Evolutionary conservation across 176 grass and related monocot species (phyloP), one percentile per base, ranked within the genome.

Genomic region (Microstegium vimineum): DNA sequence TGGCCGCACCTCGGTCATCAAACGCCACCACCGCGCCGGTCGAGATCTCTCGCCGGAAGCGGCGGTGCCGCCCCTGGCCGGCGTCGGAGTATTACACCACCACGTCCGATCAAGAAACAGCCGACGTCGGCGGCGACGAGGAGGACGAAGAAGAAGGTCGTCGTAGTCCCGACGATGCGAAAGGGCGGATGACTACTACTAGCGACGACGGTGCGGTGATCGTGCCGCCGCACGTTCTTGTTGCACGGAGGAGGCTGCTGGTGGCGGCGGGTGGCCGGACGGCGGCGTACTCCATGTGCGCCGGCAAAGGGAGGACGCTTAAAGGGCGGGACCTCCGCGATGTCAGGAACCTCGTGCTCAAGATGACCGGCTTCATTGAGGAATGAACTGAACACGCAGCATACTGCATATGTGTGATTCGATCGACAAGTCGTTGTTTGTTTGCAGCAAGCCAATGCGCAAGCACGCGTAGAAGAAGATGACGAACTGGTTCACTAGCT

Each of bases 341-440:
- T 22, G 78, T 87, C 47, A 82, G 92, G 69, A 92, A 92, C 79
- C 69, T 74, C 66, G 84, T 91, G 9, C 95, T 94, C 38, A 80
- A 54, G 67, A 84, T 89, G 84, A 98, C 95, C 20, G 88, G 95
- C 15, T 98, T 91, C 87, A 85, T 98, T 46, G 95, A 98, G 88
- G 86, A 82, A 80, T 92, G 61, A 90, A n/a, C n/a, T n/a, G n/a
- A n/a, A 67, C 23, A 33, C 2, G 11, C 37, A 7, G 5, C 23
- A 3, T n/a, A n/a, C n/a, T n/a, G n/a, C n/a, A n/a, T 25, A 26
- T 26, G 6, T 5, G 3, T 14, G 9, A 2, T n/a, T 54, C 49
- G 49, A 17, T 13, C 13, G 42, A 51, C 2, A 26, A 15, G 33
- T n/a, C n/a, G n/a, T n/a, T n/a, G n/a, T 6, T 72, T 15, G 18